phyloP scores from a whole-genome alignment of 2,329 filamentous ascomycete genomes.

The Pyrenophora teres region DNA sequence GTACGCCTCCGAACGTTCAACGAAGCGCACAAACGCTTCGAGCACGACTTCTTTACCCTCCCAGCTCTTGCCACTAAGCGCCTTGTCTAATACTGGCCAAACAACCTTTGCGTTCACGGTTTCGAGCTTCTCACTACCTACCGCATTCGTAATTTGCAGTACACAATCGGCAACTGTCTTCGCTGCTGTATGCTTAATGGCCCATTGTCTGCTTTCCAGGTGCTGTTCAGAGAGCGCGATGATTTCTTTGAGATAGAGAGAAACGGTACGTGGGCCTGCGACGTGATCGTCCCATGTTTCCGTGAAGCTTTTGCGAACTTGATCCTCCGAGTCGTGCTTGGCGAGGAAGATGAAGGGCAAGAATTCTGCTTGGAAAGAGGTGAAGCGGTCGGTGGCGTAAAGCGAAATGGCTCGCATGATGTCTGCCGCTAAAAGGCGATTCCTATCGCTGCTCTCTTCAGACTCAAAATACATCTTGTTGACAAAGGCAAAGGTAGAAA shows the following conservation, averaged over 20 bases:
- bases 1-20: conserved; percentile 64
- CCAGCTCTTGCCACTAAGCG: conserved; percentile 87
- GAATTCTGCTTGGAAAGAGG: conserved; percentile 71
- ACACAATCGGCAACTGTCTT: conserved; percentile 78
- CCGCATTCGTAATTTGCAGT: conserved; percentile 63
- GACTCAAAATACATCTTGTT: conserved; percentile 78
- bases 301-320: conserved; percentile 77
- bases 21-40: conserved; percentile 77
- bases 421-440: conserved; percentile 77
- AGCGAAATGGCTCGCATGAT: conserved; percentile 83
- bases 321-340: conserved; percentile 81
- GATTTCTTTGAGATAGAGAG: conserved; percentile 85
- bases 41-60: conserved; percentile 87
- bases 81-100: conserved; percentile 84
- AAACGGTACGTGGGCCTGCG: conserved; percentile 78
- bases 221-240: conserved; percentile 67
- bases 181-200: conserved; percentile 84
- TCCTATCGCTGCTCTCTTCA: conserved; percentile 74
- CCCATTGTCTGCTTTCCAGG: conserved; percentile 83
- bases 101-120: conserved; percentile 65
- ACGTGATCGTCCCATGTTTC: conserved; percentile 92
- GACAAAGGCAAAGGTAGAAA: conserved; percentile 59
- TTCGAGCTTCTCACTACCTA: conserved; percentile 63
- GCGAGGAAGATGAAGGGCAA: conserved; percentile 88
- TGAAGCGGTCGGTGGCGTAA: conserved; percentile 86